Conservation (phyloP, 495 filamentous ascomycete genomes). For the Evernia prunastri region DNA sequence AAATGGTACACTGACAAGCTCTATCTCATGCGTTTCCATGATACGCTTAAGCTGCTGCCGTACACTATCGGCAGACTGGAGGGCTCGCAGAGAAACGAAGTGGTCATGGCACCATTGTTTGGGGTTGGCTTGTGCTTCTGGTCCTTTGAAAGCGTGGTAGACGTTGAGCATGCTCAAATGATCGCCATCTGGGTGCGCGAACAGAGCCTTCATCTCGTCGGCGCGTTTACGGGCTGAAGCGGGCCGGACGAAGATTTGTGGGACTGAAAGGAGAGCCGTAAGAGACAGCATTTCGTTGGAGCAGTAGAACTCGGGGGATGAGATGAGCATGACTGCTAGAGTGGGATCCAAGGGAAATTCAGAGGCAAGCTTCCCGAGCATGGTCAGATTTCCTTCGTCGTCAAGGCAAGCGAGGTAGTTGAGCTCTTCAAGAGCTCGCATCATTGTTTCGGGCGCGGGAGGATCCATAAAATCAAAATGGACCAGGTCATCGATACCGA, state of each 20-base stretch:
- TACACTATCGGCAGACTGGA: conserved; percentile 90
- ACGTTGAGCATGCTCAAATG: conserved; percentile 95
- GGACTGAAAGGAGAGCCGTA: conserved; percentile 87
- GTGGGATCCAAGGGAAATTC: conserved; percentile 95
- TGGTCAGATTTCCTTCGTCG: conserved; percentile 87
- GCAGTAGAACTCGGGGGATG: conserved; percentile 95
- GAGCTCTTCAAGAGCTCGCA: conserved; percentile 95
- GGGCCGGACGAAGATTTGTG: conserved; percentile 88
- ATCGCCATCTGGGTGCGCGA: conserved; percentile 88
- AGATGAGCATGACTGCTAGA: conserved; percentile 95
- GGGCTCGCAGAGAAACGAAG: conserved; percentile 83
- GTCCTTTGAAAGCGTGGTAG: conserved; percentile 90
- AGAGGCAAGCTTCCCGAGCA: conserved; percentile 78
- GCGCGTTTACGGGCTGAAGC: conserved; percentile 78
- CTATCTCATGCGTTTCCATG: conserved; percentile 86
- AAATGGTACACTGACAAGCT: conserved; percentile 81
- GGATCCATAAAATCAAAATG: conserved; percentile 99
- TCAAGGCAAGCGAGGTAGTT: conserved; percentile 96
- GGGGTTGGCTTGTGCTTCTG: conserved; percentile 62
- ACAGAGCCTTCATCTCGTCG: conserved; percentile 94
- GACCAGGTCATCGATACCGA: conserved; percentile 90
- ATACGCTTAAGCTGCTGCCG: conserved; percentile 85
- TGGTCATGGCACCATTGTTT: conserved; percentile 97
- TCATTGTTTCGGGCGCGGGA: conserved; percentile 94
- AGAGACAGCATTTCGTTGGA: conserved; percentile 97